Base-by-base conservation (phyloP, 2,329 filamentous ascomycete genomes). In the Epichloe gansuensis region DNA sequence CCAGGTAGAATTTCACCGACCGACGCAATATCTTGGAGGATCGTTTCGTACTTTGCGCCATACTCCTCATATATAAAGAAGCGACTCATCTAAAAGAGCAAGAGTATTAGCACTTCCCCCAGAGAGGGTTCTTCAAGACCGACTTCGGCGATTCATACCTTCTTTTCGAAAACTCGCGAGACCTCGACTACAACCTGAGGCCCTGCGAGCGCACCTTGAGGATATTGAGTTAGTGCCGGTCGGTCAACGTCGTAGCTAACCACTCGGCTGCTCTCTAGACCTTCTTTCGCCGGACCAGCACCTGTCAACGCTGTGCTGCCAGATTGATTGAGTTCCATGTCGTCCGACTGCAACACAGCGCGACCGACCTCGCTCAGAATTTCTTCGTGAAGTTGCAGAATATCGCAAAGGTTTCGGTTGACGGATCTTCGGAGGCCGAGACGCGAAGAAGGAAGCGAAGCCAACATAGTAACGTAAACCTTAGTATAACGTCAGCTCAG, bases 1-100 rank as follows among this genome's bases (percentile, higher is more conserved):
- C 85, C 77, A 25, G 81, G 81, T 58, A 87, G 77, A 6, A 77
- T 78, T 54, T 82, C 78, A 56, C 86, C 81, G 15, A 84, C 76
- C 27, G 82, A 75, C 36, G 82, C 80, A 38, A 94, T 71, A 56
- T 95, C 88, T 57, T 85, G 82, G 46, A 85, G 81, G 74, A 96
- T 86, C 58, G 89, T 75, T 58, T 94, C 88, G 66, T 93, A 95
- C 63, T 91, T 91, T 49, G 86, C 85, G 38, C 87, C 87, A 64
- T 95, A 98, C 60, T 95, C 87, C 68, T 95, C 87, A 64, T 98
- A 98, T 48, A 85, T 75, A 63, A 87, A 85, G 68, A 97, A 93
- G 0, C 82, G 81, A 54, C 80, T 78, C 70, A 94, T 84, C 87
- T 13, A 41, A 25, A 50, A n/a, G 7, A 54, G 50, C 31, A 43